Evolutionary conservation across 192 early-diverging fungal species (phyloP).

Genomic region (Irineochytrium annulatum): DNA sequence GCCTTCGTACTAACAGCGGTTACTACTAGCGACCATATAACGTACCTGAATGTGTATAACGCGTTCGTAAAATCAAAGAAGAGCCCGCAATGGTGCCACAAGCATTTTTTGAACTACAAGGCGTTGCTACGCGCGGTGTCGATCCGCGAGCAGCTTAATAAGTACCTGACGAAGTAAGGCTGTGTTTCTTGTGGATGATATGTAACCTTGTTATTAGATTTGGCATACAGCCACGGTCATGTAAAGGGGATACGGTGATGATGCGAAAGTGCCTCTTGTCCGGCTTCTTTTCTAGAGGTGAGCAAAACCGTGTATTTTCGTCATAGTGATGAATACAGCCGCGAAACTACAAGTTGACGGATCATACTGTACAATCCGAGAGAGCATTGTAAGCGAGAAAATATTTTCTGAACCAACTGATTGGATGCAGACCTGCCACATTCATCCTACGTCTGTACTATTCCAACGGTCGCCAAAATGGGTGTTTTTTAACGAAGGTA

Average conservation of each 20-base stretch:
- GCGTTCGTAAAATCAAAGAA: slow-evolving; percentile 42
- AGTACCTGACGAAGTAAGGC: slow-evolving; percentile 48
- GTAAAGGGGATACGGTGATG: slow-evolving; percentile 37
- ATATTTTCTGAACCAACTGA: slow-evolving; percentile 12
- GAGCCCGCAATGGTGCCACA: slow-evolving; percentile 43
- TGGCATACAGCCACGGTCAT: slow-evolving; percentile 26
- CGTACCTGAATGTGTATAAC: slow-evolving; percentile 42
- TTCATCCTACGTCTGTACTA: slow-evolving; percentile 47
- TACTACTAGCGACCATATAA: slow-evolving; percentile 27
- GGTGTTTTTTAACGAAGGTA: slow-evolving; percentile 51
- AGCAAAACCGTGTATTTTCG: neutral
- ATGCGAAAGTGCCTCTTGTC: slow-evolving; percentile 67
- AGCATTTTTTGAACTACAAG: slow-evolving; percentile 65
- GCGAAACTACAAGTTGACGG: slow-evolving; percentile 66
- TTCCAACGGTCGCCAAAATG: slow-evolving; percentile 45
- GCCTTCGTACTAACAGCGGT: slow-evolving; percentile 16
- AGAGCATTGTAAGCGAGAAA: slow-evolving; percentile 42
- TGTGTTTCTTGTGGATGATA: slow-evolving; percentile 6
- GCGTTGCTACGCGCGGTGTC: slow-evolving; percentile 36
- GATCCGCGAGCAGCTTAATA: slow-evolving; percentile 32
- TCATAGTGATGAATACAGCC: slow-evolving; percentile 25
- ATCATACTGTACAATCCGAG: slow-evolving; percentile 60
- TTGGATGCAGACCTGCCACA: slow-evolving; percentile 22
- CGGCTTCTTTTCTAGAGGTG: slow-evolving; percentile 70
- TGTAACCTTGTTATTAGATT: slow-evolving; percentile 18